Percentiles rank a stretch among this genome's conserved stretches.
Evolutionary conservation across 2,329 filamentous ascomycete species (phyloP).

Genomic region (Clarireedia monteithiana): DNA sequence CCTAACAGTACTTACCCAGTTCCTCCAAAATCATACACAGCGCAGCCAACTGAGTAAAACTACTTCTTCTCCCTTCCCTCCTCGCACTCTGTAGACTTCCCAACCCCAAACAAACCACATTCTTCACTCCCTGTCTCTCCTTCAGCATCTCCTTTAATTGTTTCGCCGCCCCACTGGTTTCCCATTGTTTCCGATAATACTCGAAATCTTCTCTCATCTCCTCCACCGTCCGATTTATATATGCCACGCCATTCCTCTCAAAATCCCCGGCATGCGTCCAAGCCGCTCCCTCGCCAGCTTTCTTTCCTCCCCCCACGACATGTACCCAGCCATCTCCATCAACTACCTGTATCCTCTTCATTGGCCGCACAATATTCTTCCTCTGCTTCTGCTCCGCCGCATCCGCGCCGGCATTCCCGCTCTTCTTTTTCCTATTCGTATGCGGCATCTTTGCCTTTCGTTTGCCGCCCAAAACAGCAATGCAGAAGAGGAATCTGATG

Average conservation of each 20-base stretch:
- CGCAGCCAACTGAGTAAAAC: slow-evolving; percentile 27
- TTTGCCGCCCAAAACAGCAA: not conserved
- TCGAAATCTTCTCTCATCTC: slow-evolving; percentile 23
- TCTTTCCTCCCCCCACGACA: slow-evolving; percentile 20
- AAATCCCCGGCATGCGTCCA: slow-evolving; percentile 24
- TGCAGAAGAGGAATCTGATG: not conserved
- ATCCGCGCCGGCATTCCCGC: not conserved
- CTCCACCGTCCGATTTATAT: slow-evolving; percentile 24
- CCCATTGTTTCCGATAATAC: slow-evolving; percentile 23
- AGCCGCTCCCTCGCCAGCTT: slow-evolving; percentile 2
- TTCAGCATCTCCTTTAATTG: slow-evolving; percentile 14
- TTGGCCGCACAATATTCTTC: slow-evolving; percentile 17
- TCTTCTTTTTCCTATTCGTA: slow-evolving; percentile 24
- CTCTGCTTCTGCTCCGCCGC: slow-evolving; percentile 5
- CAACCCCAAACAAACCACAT: slow-evolving; percentile 26
- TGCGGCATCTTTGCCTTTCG: slow-evolving; percentile 17
- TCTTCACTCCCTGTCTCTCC: slow-evolving; percentile 12
- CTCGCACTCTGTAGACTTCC: slow-evolving; percentile 27
- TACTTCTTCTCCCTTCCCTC: slow-evolving; percentile 24
- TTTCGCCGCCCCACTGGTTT: slow-evolving; percentile 15
- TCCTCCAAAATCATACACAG: slow-evolving; percentile 20
- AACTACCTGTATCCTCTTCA: slow-evolving; percentile 24
- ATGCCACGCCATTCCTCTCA: slow-evolving; percentile 20
- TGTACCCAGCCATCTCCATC: slow-evolving; percentile 30
- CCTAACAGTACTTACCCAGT: slow-evolving; percentile 11